These are phyloP conservation scores for Fusarium camptoceras DNA, from an alignment of 2,329 filamentous ascomycete genomes.

Conservation along the genomic window DNA sequence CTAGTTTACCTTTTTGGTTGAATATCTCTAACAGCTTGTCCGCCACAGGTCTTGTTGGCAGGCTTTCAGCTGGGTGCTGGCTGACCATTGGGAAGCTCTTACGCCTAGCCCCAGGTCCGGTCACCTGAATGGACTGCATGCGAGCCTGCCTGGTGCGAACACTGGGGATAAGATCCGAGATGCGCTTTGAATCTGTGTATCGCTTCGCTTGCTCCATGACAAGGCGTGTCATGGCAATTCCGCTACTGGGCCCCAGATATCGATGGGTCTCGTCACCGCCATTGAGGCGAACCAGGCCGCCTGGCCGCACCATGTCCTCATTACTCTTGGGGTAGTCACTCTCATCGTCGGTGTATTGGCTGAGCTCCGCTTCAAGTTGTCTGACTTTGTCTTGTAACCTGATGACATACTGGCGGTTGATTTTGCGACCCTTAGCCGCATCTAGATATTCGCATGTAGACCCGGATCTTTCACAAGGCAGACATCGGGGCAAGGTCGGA, in stretches of 20 bases:
- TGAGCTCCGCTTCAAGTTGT: conserved; percentile 83
- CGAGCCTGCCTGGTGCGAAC: conserved; percentile 66
- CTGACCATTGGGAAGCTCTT: conserved; percentile 94
- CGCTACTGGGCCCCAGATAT: conserved; percentile 93
- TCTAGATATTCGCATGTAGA: conserved; percentile 96
- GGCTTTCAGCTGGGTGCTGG: conserved; percentile 78
- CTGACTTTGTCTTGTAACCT: conserved; percentile 89
- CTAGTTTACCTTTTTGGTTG: conserved; percentile 77
- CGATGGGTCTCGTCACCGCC: conserved; percentile 87
- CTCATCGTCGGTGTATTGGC: conserved; percentile 81
- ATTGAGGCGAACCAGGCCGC: conserved; percentile 85
- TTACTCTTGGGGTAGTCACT: conserved; percentile 75
- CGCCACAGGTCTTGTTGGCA: conserved; percentile 80
- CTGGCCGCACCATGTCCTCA: conserved; percentile 88
- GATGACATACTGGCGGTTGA: conserved; percentile 92
- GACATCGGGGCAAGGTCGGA: conserved; percentile 88
- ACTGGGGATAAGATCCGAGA: conserved; percentile 90
- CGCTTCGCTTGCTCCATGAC: conserved; percentile 97
- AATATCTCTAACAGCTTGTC: conserved; percentile 87
- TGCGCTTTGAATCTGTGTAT: conserved; percentile 89
- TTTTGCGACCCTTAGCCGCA: conserved; percentile 84
- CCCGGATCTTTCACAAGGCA: conserved; percentile 91
- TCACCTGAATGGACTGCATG: conserved; percentile 70
- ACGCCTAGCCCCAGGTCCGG: conserved; percentile 68
- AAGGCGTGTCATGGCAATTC: conserved; percentile 92